Percentiles rank a stretch among this genome's conserved stretches.
These are phyloP conservation scores for Pleurotus tuber-regium DNA, from an alignment of 768 basidiomycete species.

Conservation along the genomic window DNA sequence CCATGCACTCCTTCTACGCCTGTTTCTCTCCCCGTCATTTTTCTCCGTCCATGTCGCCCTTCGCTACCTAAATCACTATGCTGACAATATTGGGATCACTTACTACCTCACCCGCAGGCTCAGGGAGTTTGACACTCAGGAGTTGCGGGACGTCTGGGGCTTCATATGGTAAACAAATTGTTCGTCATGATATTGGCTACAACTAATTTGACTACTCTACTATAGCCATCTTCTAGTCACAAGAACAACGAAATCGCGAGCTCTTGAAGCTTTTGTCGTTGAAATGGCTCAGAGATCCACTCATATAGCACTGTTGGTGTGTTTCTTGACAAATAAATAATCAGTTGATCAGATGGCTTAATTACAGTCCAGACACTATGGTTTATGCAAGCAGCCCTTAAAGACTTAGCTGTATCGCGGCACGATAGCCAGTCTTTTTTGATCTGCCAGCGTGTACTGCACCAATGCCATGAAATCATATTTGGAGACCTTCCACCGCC, in stretches of 20 bases:
- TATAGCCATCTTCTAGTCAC: constrained; percentile 93
- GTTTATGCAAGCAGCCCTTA: constrained; percentile 97
- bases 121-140: constrained; percentile 59
- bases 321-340: constrained; percentile 33
- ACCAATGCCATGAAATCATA: constrained; percentile 94
- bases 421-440: constrained; percentile 77
- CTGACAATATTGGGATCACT: constrained; percentile 88
- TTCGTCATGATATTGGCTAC: constrained; percentile 13
- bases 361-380: constrained; percentile 72
- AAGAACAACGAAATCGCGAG: constrained; percentile 85
- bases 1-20: constrained; percentile 85
- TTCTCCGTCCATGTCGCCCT: constrained; percentile 94
- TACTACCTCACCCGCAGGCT: constrained; percentile 84
- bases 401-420: constrained; percentile 62
- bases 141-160: constrained; percentile 85
- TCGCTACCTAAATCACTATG: constrained; percentile 77
- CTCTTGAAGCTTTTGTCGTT: constrained; percentile 91
- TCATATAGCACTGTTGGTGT: constrained; percentile 91
- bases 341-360: constrained; percentile 4
- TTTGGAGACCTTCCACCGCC: constrained; percentile 82
- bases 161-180: constrained; percentile 68
- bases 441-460: constrained; percentile 89
- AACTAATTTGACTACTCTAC: constrained; percentile 15
- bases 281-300: constrained; percentile 88
- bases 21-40: constrained; percentile 90